Evolutionary conservation across 345 rosid species (phyloP).

Genomic region (Triadica sebifera): DNA sequence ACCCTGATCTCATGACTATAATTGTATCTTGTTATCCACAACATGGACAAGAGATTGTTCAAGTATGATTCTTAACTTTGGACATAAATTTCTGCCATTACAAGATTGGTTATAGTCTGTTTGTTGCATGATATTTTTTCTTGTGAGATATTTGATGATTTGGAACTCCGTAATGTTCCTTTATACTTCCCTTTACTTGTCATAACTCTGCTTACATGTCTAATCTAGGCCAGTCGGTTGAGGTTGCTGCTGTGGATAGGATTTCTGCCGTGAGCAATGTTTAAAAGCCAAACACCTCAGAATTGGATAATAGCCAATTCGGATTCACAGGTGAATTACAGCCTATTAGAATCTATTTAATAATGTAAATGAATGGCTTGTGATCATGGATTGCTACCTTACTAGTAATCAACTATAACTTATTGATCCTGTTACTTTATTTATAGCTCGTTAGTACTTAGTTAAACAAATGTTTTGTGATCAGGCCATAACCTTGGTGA

Average conservation of each 20-base stretch:
- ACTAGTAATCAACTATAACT: too few species aligned
- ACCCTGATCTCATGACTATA: slow-evolving; percentile 56
- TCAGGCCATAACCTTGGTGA: too few species aligned
- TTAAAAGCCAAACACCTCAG: slow-evolving; percentile 1
- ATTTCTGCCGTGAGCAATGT: background rate
- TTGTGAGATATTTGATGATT: background rate
- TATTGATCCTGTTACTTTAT: too few species aligned
- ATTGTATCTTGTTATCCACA: slow-evolving; percentile 81
- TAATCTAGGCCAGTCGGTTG: background rate
- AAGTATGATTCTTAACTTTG: slow-evolving; percentile 44
- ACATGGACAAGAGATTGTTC: slow-evolving; percentile 65
- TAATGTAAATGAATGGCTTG: too few species aligned
- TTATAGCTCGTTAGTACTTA: too few species aligned
- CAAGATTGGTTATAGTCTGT: background rate
- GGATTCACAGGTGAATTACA: background rate
- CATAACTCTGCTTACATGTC: background rate
- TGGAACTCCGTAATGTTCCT: background rate
- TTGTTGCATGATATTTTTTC: background rate
- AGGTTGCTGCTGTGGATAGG: background rate
- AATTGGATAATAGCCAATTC: background rate
- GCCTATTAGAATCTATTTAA: too few species aligned
- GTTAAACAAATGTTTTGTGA: too few species aligned
- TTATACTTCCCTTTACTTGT: background rate
- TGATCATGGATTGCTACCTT: too few species aligned
- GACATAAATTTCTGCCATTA: background rate